Percentiles rank a stretch among this genome's conserved stretches.
These are phyloP conservation scores for Mycena alexandri DNA, from an alignment of 768 basidiomycete species.

Conservation along the genomic window DNA sequence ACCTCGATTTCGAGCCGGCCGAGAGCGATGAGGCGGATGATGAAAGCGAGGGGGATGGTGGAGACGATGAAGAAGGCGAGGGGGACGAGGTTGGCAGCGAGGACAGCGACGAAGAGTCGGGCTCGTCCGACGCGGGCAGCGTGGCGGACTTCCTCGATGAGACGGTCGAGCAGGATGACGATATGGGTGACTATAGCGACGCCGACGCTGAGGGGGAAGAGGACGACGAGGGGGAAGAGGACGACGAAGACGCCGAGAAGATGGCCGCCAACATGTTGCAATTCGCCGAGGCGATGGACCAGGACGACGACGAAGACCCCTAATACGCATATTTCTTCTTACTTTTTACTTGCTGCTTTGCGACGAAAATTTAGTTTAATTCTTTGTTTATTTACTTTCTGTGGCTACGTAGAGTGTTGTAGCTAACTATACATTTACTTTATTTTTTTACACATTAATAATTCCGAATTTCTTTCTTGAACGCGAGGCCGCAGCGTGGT, in stretches of 20 bases:
- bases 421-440: conserved; percentile 13
- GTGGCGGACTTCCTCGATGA: no score
- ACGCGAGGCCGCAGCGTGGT: conserved; percentile 10
- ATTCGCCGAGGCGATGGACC: background rate
- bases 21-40: no score
- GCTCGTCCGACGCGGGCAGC: no score
- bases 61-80: no score
- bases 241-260: background rate
- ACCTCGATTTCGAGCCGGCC: no score
- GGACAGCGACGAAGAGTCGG: no score
- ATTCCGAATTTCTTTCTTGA: conserved; percentile 10
- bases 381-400: conserved; percentile 4
- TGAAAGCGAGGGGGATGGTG: no score
- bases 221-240: background rate
- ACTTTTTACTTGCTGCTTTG: background rate
- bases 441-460: no score
- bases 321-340: conserved; percentile 7
- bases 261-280: no score
- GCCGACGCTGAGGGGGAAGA: conserved; percentile 1
- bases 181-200: background rate
- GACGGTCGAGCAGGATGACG: no score
- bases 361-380: conserved; percentile 8
- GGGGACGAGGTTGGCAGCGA: no score
- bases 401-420: conserved; percentile 11
- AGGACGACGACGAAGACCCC: no score